Evolutionary conservation across 352 stramenopile species (phyloP).

Genomic region (Phytopythium sindhum): DNA sequence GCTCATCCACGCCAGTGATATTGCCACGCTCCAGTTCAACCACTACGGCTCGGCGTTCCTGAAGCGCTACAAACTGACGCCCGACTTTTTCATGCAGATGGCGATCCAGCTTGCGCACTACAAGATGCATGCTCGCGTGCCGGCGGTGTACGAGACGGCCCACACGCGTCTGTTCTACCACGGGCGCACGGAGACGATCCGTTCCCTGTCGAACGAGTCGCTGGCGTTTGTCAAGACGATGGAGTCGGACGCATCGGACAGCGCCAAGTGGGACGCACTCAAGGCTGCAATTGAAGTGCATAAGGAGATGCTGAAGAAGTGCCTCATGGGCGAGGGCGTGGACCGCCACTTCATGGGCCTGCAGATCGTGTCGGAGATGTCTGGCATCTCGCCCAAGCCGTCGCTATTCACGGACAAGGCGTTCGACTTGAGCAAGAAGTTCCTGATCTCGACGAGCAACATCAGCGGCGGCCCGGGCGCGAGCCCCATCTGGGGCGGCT

Average conservation of each 20-base stretch:
- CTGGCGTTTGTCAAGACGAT: constrained; percentile 91
- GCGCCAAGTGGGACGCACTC: constrained; percentile 87
- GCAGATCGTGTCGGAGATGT: constrained; percentile 92
- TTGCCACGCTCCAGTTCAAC: constrained; percentile 90
- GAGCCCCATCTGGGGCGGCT: constrained; percentile 96
- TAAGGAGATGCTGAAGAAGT: constrained; percentile 88
- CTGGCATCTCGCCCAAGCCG: constrained; percentile 82
- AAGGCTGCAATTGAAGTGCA: constrained; percentile 88
- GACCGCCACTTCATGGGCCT: constrained; percentile 97
- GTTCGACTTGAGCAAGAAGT: constrained; percentile 93
- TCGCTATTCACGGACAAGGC: constrained; percentile 93
- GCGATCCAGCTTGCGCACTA: constrained; percentile 97
- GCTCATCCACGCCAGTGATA: constrained; percentile 89
- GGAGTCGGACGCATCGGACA: constrained; percentile 56
- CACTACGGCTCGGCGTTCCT: constrained; percentile 91
- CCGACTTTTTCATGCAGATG: constrained; percentile 97
- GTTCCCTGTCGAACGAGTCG: constrained; percentile 87
- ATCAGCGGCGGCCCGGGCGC: constrained; percentile 91
- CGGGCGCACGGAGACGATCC: constrained; percentile 92
- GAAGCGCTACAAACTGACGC: constrained; percentile 94
- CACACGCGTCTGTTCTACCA: constrained; percentile 98
- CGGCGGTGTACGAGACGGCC: constrained; percentile 96
- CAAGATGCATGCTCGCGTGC: constrained; percentile 92
- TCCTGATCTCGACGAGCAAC: constrained; percentile 94
- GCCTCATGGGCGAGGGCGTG: constrained; percentile 85